Evolutionary conservation across 1,284 basidiomycete species (phyloP).

Genomic region (Sporisorium scitamineum): DNA sequence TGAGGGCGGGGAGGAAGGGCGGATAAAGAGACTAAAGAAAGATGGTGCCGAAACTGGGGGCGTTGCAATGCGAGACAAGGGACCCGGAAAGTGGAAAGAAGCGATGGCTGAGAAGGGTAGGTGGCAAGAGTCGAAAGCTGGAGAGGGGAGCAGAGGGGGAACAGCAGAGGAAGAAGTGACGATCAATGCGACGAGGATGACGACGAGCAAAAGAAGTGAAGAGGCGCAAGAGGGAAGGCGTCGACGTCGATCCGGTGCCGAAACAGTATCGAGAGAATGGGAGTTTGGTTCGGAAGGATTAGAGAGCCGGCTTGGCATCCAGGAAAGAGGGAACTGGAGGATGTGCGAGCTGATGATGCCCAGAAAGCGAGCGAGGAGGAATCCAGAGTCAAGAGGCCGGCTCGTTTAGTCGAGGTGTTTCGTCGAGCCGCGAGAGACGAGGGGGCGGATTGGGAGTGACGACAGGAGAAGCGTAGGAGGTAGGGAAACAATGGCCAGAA

Average conservation of each 20-base stretch:
- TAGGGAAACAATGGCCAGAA: neutral
- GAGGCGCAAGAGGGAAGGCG: neutral
- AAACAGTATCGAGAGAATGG: neutral
- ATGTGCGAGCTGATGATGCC: conserved; percentile 1
- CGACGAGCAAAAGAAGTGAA: neutral
- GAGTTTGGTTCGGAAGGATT: neutral
- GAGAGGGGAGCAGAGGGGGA: too few species aligned
- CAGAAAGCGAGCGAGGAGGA: neutral
- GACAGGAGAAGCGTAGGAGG: too few species aligned
- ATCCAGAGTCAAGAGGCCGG: neutral
- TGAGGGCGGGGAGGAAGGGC: neutral
- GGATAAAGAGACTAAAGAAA: neutral
- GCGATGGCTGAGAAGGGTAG: too few species aligned
- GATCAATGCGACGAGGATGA: neutral
- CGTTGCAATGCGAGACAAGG: neutral
- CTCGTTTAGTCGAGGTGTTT: neutral
- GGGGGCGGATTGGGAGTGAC: neutral
- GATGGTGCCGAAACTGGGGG: neutral
- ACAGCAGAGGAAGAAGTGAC: neutral
- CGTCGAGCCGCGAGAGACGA: neutral
- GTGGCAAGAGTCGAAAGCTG: too few species aligned
- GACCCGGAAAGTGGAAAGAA: neutral
- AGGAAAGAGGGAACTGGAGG: neutral
- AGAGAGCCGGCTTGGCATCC: neutral
- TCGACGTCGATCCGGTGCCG: neutral